A percentile compares a stretch with the other conserved stretches of the same genome.
Evolutionary conservation across 2,329 filamentous ascomycete species (phyloP).

Genomic region (Shiraia bambusicola): DNA sequence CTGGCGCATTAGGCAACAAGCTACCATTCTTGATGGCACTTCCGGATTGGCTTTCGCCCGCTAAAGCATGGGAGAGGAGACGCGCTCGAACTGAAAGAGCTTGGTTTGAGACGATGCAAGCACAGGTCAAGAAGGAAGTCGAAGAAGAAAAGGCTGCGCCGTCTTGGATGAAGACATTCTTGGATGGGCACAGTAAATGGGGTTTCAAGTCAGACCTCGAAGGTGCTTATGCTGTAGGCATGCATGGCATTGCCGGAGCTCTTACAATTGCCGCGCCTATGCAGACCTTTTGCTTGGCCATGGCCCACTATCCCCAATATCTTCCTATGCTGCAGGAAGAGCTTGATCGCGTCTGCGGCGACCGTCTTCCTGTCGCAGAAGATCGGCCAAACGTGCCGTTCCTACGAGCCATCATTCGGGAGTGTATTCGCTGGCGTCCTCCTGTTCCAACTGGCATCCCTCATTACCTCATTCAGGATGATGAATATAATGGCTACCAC

Average conservation of each 20-base stretch:
- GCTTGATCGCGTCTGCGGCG: slow-evolving; percentile 44
- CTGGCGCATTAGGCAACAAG: slow-evolving; percentile 50
- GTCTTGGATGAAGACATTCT: slow-evolving; percentile 50
- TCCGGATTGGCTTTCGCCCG: slow-evolving; percentile 46
- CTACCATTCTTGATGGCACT: slow-evolving; percentile 49
- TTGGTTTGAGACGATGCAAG: slow-evolving; percentile 50
- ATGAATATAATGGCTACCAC: slow-evolving; percentile 58
- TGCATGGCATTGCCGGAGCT: slow-evolving; percentile 52
- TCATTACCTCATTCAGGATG: slow-evolving; percentile 57
- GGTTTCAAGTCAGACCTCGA: slow-evolving; percentile 48
- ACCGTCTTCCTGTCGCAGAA: slow-evolving; percentile 39
- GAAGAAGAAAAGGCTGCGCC: slow-evolving; percentile 35
- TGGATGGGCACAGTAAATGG: slow-evolving; percentile 44
- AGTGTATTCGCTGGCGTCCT: slow-evolving; percentile 49
- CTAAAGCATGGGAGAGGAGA: slow-evolving; percentile 49
- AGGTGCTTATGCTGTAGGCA: slow-evolving; percentile 50
- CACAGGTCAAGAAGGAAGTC: slow-evolving; percentile 43
- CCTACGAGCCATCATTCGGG: slow-evolving; percentile 43
- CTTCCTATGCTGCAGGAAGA: slow-evolving; percentile 46
- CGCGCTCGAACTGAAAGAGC: slow-evolving; percentile 47
- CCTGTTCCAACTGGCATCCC: slow-evolving; percentile 53
- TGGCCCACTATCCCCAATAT: slow-evolving; percentile 49
- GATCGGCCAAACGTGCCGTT: slow-evolving; percentile 45
- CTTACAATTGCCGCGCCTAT: slow-evolving; percentile 51
- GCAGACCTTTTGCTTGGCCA: slow-evolving; percentile 51